Base-by-base conservation (phyloP, 306 rosid genomes). In the Bauhinia variegata region DNA sequence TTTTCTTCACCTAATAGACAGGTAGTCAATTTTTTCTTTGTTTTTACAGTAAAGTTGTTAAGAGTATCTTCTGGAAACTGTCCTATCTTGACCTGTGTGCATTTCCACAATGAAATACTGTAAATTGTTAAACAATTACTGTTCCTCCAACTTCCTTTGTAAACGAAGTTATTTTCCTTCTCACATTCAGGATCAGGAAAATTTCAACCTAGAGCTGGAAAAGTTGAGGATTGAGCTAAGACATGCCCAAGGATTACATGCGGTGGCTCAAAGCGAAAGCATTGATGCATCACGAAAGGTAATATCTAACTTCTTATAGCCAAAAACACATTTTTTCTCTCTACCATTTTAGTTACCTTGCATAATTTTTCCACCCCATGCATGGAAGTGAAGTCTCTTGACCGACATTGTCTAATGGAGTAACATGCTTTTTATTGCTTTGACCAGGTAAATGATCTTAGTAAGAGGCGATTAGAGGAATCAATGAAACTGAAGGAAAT, bases 171-270 rank as follows among this genome's bases (percentile, higher is more conserved):
- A 4, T 46, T 47, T 61, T 54, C 47, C 53, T 38, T 42, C 52
- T 55, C 60, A 44, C 65, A 69, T 76, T 46, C 61, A n/a, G 77
- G 63, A 67, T 63, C 90, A 93, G 99, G 83, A 15, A n/a, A 71
- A 71, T 70, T 37, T 95, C 52, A 77, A 75, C 80, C 75, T 88
- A 68, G 97, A 88, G 81, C 82, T 95, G 60, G 97, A 95, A 77
- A 86, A 82, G 85, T 78, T 95, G 75, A 90, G 96, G 80, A 79
- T 80, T 61, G 92, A 95, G 72, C 91, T 95, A 62, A 86, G 87
- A 78, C 96, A 88, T 75, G 96, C 74, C 60, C 91, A 80, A 73
- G 99, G 92, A 82, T 81, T 95, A 90, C 86, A 82, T 60, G 91
- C 96, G 10, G 57, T 90, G 52, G 97, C 92, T 73, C 92, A 85